phyloP scores from a whole-genome alignment of 176 grass and related monocot genomes.

The Phoenix dactylifera region DNA sequence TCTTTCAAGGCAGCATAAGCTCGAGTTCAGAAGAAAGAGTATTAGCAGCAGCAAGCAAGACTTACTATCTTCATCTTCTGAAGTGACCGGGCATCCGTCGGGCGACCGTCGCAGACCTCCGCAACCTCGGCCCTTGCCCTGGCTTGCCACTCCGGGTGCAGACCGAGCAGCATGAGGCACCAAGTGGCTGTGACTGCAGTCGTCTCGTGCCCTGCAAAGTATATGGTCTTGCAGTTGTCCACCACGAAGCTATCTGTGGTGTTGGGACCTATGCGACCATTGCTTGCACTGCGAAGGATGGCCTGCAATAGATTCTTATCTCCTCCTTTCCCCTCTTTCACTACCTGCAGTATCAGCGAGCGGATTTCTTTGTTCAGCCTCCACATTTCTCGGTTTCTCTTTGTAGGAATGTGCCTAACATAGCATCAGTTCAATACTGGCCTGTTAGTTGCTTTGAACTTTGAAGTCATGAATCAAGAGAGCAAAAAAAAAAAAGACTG shows the following conservation, averaged over 20 bases:
- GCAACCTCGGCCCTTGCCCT: slow-evolving; percentile 44
- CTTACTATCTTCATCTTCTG: slow-evolving; percentile 92
- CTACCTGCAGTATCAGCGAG: slow-evolving; percentile 56
- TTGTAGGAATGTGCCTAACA: slow-evolving; percentile 49
- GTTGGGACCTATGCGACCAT: slow-evolving; percentile 19
- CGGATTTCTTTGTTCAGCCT: slow-evolving; percentile 72
- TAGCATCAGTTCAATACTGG: too few relatives aligned
- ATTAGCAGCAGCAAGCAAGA: not conserved
- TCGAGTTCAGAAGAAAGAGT: too few relatives aligned
- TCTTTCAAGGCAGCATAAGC: too few relatives aligned
- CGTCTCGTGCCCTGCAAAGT: slow-evolving; percentile 87
- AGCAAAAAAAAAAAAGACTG: too few relatives aligned
- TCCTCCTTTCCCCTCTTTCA: slow-evolving; percentile 40
- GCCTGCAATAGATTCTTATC: slow-evolving; percentile 60
- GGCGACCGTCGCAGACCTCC: slow-evolving; percentile 27
- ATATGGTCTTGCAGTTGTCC: slow-evolving; percentile 99
- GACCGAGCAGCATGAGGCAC: slow-evolving; percentile 82
- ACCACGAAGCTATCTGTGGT: slow-evolving; percentile 76
- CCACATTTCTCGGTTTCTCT: slow-evolving; percentile 52
- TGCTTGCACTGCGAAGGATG: slow-evolving; percentile 61
- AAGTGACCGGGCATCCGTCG: slow-evolving; percentile 42
- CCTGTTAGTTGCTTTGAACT: too few relatives aligned
- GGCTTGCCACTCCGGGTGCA: slow-evolving; percentile 90
- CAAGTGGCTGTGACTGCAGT: slow-evolving; percentile 80
- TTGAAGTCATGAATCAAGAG: too few relatives aligned